Evolutionary conservation across 2,329 filamentous ascomycete genomes (phyloP).

Genomic region (Orbilia oligospora): DNA sequence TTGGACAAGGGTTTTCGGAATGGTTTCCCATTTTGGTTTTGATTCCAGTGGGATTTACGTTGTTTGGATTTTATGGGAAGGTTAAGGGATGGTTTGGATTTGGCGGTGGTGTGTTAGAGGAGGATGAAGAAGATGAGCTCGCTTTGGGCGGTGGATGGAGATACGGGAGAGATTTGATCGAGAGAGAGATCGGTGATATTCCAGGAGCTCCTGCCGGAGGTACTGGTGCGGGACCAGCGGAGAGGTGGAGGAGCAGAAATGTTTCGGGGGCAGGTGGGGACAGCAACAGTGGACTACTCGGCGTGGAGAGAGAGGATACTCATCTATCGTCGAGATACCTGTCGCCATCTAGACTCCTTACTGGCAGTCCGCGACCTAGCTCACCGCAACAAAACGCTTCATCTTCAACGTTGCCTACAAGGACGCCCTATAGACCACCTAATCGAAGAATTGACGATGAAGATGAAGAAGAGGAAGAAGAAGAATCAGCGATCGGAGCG

Average conservation of each 20-base stretch:
- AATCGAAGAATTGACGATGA: constrained; percentile 64
- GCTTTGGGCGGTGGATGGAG: constrained; percentile 80
- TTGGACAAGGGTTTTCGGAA: constrained; percentile 87
- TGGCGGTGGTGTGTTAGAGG: constrained; percentile 82
- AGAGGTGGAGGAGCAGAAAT: constrained; percentile 63
- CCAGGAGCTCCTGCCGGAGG: constrained; percentile 68
- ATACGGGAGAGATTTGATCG: constrained; percentile 90
- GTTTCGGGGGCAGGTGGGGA: constrained; percentile 63
- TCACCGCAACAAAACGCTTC: constrained; percentile 31
- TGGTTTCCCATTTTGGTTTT: constrained; percentile 91
- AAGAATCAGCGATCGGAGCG: constrained; percentile 86
- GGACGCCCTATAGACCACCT: constrained; percentile 47
- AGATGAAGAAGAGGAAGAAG: constrained; percentile 75
- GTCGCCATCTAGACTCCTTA: constrained; percentile 35
- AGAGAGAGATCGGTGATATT: constrained; percentile 81
- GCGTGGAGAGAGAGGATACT: constrained; percentile 41
- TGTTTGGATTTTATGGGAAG: constrained; percentile 90
- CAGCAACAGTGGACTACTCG: constrained; percentile 45
- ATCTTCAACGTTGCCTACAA: constrained; percentile 13
- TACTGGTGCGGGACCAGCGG: constrained; percentile 64
- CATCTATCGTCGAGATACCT: constrained; percentile 46
- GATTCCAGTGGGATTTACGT: constrained; percentile 84
- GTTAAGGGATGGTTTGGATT: constrained; percentile 84
- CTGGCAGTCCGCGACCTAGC: constrained; percentile 29
- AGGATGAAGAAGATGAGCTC: constrained; percentile 73